These are phyloP conservation scores for Apiotrichum brassicae DNA, from an alignment of 1,284 basidiomycete species.

Conservation along the genomic window DNA sequence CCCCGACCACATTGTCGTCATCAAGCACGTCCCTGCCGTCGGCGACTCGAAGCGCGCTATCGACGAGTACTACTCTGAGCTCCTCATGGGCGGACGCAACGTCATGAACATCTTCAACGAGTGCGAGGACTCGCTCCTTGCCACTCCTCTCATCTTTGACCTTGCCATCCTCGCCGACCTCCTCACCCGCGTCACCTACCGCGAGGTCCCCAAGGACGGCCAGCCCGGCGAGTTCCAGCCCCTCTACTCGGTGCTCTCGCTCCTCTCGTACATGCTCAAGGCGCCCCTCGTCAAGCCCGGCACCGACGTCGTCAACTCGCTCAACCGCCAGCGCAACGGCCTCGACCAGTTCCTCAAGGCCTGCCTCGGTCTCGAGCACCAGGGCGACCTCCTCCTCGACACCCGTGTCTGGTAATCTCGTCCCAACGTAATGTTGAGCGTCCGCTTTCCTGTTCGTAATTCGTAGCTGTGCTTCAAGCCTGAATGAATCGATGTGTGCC, in stretches of 20 bases:
- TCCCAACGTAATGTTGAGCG: too few relatives aligned
- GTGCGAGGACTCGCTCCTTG: conserved; percentile 95
- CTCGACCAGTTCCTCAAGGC: conserved; percentile 69
- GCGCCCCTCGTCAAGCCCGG: conserved; percentile 95
- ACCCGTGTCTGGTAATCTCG: conserved; percentile 68
- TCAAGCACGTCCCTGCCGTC: conserved; percentile 77
- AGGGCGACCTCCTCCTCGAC: conserved; percentile 72
- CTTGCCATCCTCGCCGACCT: conserved; percentile 90
- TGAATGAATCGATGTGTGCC: too few relatives aligned
- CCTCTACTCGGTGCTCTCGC: conserved; percentile 78
- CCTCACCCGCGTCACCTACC: conserved; percentile 86
- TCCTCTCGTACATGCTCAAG: conserved; percentile 94
- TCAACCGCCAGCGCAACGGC: conserved; percentile 89
- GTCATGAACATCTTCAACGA: conserved; percentile 79
- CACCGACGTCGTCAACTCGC: conserved; percentile 89
- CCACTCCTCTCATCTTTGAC: conserved; percentile 92
- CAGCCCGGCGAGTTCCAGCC: conserved; percentile 60
- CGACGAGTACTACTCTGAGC: conserved; percentile 96
- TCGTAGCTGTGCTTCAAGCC: too few relatives aligned
- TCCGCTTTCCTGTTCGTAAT: neutral
- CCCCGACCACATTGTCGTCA: conserved; percentile 94
- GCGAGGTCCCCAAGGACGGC: conserved; percentile 50
- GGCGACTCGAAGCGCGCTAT: conserved; percentile 93
- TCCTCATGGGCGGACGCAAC: conserved; percentile 55
- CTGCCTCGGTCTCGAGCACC: conserved; percentile 78